phyloP scores from a whole-genome alignment of 2,329 filamentous ascomycete genomes.

The Fusarium sp. region DNA sequence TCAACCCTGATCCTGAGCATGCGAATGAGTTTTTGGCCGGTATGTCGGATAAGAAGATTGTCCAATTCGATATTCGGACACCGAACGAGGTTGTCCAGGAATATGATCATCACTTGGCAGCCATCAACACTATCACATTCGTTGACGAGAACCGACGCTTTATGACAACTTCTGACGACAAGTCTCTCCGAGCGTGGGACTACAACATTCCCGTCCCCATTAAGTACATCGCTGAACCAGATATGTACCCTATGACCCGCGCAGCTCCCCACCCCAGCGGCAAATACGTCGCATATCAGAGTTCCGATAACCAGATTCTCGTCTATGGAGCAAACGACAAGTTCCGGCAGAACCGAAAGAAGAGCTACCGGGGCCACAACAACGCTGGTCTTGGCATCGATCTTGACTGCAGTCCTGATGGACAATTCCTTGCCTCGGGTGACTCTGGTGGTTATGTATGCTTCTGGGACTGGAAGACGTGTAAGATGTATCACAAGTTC shows the following conservation, averaged over 20 bases:
- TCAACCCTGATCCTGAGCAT: constrained; percentile 82
- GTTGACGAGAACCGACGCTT: constrained; percentile 94
- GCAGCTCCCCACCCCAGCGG: constrained; percentile 85
- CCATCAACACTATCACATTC: constrained; percentile 97
- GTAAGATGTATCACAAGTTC: constrained; percentile 98
- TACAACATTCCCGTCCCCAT: constrained; percentile 98
- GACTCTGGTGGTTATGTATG: constrained; percentile 90
- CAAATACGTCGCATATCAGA: constrained; percentile 95
- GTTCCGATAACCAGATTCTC: constrained; percentile 93
- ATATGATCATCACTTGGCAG: constrained; percentile 98
- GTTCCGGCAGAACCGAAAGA: constrained; percentile 97
- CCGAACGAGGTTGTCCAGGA: constrained; percentile 86
- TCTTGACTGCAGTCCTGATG: constrained; percentile 87
- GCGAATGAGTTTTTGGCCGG: constrained; percentile 93
- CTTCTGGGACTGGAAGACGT: constrained; percentile 99
- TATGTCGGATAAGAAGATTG: constrained; percentile 98
- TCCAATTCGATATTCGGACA: constrained; percentile 91
- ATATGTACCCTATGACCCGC: constrained; percentile 97
- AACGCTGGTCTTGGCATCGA: constrained; percentile 94
- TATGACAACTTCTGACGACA: constrained; percentile 98
- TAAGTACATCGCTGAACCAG: constrained; percentile 96
- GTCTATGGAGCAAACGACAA: constrained; percentile 95
- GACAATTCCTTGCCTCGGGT: constrained; percentile 87
- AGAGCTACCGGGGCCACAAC: constrained; percentile 95
- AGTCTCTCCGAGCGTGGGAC: constrained; percentile 95